A percentile compares a stretch with the other conserved stretches of the same genome.
Conservation (phyloP, 192 early-diverging fungal genomes). For the Ramicandelaber brevisporus region DNA sequence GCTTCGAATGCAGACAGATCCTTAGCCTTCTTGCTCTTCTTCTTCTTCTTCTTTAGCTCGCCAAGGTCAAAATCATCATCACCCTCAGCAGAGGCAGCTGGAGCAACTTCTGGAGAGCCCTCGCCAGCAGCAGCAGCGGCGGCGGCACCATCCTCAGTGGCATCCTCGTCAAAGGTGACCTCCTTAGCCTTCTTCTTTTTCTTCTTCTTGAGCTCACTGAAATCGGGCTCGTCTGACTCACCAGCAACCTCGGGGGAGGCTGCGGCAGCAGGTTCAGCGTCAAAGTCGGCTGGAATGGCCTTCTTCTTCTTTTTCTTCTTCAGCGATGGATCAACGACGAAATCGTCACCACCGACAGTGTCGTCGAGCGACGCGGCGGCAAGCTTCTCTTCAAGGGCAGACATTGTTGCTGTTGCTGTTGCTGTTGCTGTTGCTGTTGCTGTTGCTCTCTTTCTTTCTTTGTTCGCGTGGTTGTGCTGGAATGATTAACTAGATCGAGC, state of each 20-base stretch:
- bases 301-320: slow-evolving; percentile 22
- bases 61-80: slow-evolving; percentile 7
- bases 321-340: slow-evolving; percentile 4
- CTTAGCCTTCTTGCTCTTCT: slow-evolving; percentile 45
- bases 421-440: slow-evolving; percentile 1
- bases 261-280: slow-evolving; percentile 3
- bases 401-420: neutral
- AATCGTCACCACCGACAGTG: slow-evolving; percentile 7
- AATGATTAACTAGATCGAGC: too few species aligned
- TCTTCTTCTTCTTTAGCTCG: slow-evolving; percentile 28
- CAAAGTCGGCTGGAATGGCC: slow-evolving; percentile 8
- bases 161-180: slow-evolving; percentile 16
- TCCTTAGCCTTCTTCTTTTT: slow-evolving; percentile 24
- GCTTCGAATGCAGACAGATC: slow-evolving; percentile 74
- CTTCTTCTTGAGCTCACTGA: slow-evolving; percentile 29
- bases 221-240: slow-evolving; percentile 10
- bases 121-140: slow-evolving; percentile 4
- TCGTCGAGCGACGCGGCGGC: neutral
- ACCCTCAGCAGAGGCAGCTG: slow-evolving; percentile 6
- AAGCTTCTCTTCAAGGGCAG: neutral
- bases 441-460: too few species aligned
- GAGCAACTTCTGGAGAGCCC: neutral
- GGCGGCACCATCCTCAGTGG: slow-evolving; percentile 3
- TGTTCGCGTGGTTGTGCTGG: too few species aligned
- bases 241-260: slow-evolving; percentile 2